Evolutionary conservation across 179 eudicot species (phyloP).

Genomic region (Patellifolia procumbens): DNA sequence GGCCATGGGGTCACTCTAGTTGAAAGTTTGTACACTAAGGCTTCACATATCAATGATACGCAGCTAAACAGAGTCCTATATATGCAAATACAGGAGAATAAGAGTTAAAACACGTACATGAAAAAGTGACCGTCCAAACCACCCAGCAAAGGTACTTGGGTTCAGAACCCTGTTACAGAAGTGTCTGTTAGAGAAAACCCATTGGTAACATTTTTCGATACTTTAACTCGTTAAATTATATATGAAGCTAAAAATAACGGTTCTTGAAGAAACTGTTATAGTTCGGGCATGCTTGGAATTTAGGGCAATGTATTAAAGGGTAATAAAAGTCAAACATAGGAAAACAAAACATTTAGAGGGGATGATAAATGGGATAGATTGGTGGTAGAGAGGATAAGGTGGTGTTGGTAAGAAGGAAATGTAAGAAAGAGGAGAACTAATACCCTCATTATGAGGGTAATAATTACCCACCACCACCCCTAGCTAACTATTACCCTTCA

Average conservation of each 20-base stretch:
- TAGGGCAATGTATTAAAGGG: too few relatives aligned
- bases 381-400: too few relatives aligned
- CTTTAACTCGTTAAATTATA: background rate
- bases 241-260: background rate
- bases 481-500: too few relatives aligned
- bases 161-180: slow-evolving; percentile 76
- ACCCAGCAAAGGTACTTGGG: slow-evolving; percentile 98
- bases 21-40: background rate
- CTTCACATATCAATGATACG: background rate
- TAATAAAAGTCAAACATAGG: too few relatives aligned
- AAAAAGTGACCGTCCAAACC: slow-evolving; percentile 96
- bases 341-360: too few relatives aligned
- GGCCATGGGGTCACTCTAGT: background rate
- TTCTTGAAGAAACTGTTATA: too few relatives aligned
- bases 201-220: background rate
- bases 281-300: too few relatives aligned
- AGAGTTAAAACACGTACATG: slow-evolving; percentile 57
- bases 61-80: background rate
- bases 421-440: too few relatives aligned
- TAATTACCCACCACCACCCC: too few relatives aligned
- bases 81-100: background rate
- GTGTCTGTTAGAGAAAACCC: slow-evolving; percentile 2
- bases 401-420: too few relatives aligned
- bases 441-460: too few relatives aligned
- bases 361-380: too few relatives aligned